Percentiles rank a stretch among this genome's conserved stretches.
These are phyloP conservation scores for Podaxis sp. DNA, from an alignment of 768 basidiomycete genomes.

Conservation along the genomic window DNA sequence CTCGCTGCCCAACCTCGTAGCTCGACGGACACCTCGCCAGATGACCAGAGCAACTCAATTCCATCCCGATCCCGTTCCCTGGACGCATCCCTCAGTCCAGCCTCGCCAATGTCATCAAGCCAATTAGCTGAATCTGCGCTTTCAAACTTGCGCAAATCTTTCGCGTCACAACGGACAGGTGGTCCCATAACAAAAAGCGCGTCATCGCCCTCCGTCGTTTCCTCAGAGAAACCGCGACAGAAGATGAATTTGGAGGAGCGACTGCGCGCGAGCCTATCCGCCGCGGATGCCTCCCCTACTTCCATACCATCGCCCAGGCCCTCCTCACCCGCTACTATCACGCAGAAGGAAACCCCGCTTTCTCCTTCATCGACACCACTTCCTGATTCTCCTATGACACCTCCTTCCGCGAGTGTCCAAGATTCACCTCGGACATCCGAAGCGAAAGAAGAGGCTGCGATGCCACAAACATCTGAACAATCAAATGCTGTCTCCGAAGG, in stretches of 20 bases:
- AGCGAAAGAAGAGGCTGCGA: neutral
- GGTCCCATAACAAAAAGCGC: conserved; percentile 16
- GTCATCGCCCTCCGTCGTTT: conserved; percentile 12
- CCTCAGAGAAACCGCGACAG: conserved; percentile 21
- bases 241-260: conserved; percentile 76
- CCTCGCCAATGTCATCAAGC: conserved; percentile 40
- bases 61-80: conserved; percentile 35
- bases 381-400: conserved; percentile 36
- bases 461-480: neutral
- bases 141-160: conserved; percentile 60
- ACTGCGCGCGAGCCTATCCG: conserved; percentile 41
- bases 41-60: conserved; percentile 16
- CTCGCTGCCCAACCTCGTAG: conserved; percentile 37
- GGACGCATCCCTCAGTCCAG: conserved; percentile 23
- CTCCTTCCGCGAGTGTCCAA: conserved; percentile 15
- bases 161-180: conserved; percentile 48
- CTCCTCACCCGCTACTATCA: conserved; percentile 20
- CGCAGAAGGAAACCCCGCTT: conserved; percentile 21
- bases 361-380: conserved; percentile 44
- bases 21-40: conserved; percentile 14
- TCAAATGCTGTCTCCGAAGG: neutral
- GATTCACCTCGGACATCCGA: neutral
- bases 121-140: conserved; percentile 63
- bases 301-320: neutral
- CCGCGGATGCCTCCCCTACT: conserved; percentile 4